Evolutionary conservation across 192 early-diverging fungal species (phyloP).

Genomic region (Pilobolus umbonatus): DNA sequence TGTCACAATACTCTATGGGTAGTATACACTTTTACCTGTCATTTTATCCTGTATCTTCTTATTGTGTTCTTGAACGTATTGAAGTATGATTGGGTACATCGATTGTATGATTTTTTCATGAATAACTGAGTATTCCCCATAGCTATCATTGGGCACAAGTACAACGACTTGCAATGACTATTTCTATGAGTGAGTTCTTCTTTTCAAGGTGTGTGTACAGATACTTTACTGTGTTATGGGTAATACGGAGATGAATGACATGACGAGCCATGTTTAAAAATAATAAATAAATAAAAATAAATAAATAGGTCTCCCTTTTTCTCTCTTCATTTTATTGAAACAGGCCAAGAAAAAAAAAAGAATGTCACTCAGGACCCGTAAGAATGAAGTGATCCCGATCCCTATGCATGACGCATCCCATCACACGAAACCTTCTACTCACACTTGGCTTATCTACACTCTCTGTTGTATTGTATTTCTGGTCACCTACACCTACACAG

Average conservation of each 20-base stretch:
- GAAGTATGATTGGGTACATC: neutral
- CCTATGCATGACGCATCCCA: too few relatives aligned
- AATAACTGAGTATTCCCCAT: too few relatives aligned
- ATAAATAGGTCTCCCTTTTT: neutral
- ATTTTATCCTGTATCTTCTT: neutral
- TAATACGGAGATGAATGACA: conserved; percentile 9
- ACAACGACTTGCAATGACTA: neutral
- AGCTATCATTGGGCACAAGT: too few relatives aligned
- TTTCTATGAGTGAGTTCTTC: neutral
- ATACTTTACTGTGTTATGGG: neutral
- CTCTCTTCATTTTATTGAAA: neutral
- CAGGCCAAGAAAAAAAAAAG: neutral
- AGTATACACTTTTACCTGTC: neutral
- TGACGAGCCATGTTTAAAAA: neutral
- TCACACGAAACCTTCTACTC: too few relatives aligned
- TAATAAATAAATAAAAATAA: neutral
- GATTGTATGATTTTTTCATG: neutral
- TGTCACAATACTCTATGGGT: neutral
- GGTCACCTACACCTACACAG: too few relatives aligned
- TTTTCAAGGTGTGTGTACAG: neutral
- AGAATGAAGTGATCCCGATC: too few relatives aligned
- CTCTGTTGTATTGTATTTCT: too few relatives aligned
- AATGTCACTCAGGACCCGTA: too few relatives aligned
- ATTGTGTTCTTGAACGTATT: neutral
- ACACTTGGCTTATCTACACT: too few relatives aligned